phyloP scores from a whole-genome alignment of 345 rosid genomes.

The Eucalyptus guilfoylei region DNA sequence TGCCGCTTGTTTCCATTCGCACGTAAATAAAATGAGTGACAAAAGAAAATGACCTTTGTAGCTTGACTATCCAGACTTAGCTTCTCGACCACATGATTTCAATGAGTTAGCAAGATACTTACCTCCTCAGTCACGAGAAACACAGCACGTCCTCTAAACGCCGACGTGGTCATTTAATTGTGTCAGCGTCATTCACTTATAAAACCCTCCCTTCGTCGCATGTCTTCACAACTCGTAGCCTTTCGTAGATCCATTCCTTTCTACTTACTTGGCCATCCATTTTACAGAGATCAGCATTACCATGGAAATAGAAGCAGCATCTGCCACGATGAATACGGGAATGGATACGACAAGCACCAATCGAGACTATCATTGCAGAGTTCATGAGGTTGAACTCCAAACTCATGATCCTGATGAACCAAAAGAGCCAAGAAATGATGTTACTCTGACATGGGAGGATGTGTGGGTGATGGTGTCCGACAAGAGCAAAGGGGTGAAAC shows the following conservation, averaged over 20 bases:
- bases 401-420: neutral
- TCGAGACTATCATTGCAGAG: neutral
- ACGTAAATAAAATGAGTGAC: neutral
- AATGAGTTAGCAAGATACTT: neutral
- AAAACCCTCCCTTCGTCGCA: neutral
- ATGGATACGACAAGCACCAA: neutral
- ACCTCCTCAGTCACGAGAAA: neutral
- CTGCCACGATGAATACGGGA: neutral
- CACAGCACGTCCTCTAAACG: neutral
- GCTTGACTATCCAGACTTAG: neutral
- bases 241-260: neutral
- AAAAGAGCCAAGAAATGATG: neutral
- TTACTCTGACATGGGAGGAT: slow-evolving; percentile 28
- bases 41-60: neutral
- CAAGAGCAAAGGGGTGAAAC: slow-evolving; percentile 1
- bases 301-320: neutral
- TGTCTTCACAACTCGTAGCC: neutral
- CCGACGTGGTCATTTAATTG: neutral
- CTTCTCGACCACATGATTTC: neutral
- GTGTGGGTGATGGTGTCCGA: slow-evolving; percentile 18
- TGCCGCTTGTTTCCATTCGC: neutral
- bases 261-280: neutral
- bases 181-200: neutral
- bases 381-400: neutral
- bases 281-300: neutral